A percentile compares a stretch with the other conserved stretches of the same genome.
These are phyloP conservation scores for Xylariales sp. DNA, from an alignment of 2,329 filamentous ascomycete species.

Conservation along the genomic window DNA sequence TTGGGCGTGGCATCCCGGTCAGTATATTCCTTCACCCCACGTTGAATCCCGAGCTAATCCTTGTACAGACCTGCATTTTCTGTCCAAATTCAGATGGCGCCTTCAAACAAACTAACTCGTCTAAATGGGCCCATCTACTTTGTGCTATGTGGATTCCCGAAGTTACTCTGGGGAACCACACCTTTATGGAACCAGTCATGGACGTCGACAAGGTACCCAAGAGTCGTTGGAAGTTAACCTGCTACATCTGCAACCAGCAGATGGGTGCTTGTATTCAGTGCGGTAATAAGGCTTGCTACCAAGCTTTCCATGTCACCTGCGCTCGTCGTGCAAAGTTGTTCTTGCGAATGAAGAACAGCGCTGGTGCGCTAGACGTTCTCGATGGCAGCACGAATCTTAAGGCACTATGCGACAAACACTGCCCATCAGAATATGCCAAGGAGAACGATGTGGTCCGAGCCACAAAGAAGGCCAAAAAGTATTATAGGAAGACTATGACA, in stretches of 20 bases:
- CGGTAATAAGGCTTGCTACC: constrained; percentile 94
- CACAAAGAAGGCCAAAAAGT: constrained; percentile 77
- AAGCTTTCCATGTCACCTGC: constrained; percentile 96
- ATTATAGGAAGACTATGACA: constrained; percentile 85
- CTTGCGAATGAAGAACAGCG: constrained; percentile 92
- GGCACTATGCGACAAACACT: constrained; percentile 94
- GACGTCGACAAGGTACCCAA: constrained; percentile 97
- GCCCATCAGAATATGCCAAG: constrained; percentile 79
- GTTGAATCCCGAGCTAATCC: constrained; percentile 8
- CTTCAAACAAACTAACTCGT: constrained; percentile 95
- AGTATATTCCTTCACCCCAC: constrained; percentile 26
- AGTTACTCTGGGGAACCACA: constrained; percentile 89
- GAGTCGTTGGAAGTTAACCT: constrained; percentile 86
- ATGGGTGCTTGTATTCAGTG: constrained; percentile 99
- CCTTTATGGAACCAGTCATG: constrained; percentile 97
- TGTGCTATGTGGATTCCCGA: constrained; percentile 99
- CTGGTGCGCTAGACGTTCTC: constrained; percentile 71
- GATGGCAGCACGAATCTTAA: constrained; percentile 80
- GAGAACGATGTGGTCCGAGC: constrained; percentile 80
- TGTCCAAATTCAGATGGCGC: constrained; percentile 96
- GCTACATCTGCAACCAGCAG: constrained; percentile 94
- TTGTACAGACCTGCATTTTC: constrained; percentile 80
- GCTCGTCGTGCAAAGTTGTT: constrained; percentile 83
- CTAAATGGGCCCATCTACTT: constrained; percentile 93
- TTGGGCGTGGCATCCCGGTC: constrained; percentile 83